Conservation (phyloP, 2,329 filamentous ascomycete genomes). For the Didymella pinodella region DNA sequence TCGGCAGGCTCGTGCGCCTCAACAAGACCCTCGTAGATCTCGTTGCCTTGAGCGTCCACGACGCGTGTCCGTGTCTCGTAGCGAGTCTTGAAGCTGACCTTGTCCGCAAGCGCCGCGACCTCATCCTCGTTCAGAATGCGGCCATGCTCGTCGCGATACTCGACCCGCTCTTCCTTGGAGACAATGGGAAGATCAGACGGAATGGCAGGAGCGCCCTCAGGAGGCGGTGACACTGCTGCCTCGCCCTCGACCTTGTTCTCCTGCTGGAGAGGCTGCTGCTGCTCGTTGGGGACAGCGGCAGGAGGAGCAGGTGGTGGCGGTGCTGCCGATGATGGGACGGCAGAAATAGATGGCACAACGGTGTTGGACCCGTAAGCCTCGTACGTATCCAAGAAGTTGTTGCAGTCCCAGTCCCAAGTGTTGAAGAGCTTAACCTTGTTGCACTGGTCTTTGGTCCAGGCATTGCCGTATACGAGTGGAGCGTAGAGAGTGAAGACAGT, state of each 20-base stretch:
- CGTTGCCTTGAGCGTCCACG: slow-evolving; percentile 80
- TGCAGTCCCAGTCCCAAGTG: slow-evolving; percentile 98
- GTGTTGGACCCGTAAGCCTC: slow-evolving; percentile 38
- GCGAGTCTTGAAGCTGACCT: slow-evolving; percentile 93
- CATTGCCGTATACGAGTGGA: slow-evolving; percentile 89
- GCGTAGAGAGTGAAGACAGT: slow-evolving; percentile 84
- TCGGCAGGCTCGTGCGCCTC: slow-evolving; percentile 45
- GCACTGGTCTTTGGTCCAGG: slow-evolving; percentile 91
- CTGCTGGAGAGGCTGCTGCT: slow-evolving; percentile 24
- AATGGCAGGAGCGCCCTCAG: slow-evolving; percentile 31
- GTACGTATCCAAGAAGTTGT: slow-evolving; percentile 78
- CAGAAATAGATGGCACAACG: slow-evolving; percentile 33
- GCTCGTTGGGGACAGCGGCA: slow-evolving; percentile 26
- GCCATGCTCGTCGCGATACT: slow-evolving; percentile 94
- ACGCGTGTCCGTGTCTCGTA: slow-evolving; percentile 94
- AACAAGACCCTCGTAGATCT: slow-evolving; percentile 64
- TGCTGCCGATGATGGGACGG: slow-evolving; percentile 36
- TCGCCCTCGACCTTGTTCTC: slow-evolving; percentile 37
- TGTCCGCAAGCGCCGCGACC: slow-evolving; percentile 84
- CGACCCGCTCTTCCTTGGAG: slow-evolving; percentile 79
- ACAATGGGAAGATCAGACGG: slow-evolving; percentile 48
- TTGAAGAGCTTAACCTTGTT: slow-evolving; percentile 84
- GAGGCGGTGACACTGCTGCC: slow-evolving; percentile 42
- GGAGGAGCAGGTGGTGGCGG: slow-evolving; percentile 33
- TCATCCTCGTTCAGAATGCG: slow-evolving; percentile 86